A percentile compares a stretch with the other conserved stretches of the same genome.
phyloP scores from a whole-genome alignment of 345 rosid genomes.

The Hibiscus syriacus region DNA sequence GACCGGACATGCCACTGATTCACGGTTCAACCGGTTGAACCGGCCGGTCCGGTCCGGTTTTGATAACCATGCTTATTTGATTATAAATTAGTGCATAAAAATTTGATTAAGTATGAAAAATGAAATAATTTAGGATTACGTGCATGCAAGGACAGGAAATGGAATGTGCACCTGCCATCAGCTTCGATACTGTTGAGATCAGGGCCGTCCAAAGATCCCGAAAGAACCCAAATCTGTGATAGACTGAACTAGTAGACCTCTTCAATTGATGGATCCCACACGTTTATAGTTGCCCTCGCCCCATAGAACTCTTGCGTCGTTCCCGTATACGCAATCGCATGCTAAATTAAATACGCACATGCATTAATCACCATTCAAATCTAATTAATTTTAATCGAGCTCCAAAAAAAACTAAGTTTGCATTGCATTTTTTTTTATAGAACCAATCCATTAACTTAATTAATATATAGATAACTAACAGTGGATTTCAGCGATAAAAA shows the following conservation, averaged over 20 bases:
- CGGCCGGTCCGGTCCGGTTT: too few relatives aligned
- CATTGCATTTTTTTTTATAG: neutral
- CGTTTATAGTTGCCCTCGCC: constrained; percentile 87
- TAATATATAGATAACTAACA: too few relatives aligned
- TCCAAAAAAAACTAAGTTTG: too few relatives aligned
- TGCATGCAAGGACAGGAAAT: constrained; percentile 20
- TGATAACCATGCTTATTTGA: neutral
- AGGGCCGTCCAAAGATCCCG: constrained; percentile 90
- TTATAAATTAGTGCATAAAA: neutral
- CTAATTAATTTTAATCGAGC: neutral
- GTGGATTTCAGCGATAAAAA: too few relatives aligned
- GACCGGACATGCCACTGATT: too few relatives aligned
- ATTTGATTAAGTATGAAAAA: neutral
- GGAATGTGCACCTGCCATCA: constrained; percentile 89
- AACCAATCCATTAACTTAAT: neutral
- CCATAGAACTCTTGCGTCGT: constrained; percentile 61
- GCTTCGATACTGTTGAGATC: constrained; percentile 99
- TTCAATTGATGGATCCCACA: constrained; percentile 90
- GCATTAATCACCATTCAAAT: neutral
- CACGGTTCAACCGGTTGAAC: too few relatives aligned
- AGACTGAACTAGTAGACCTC: constrained; percentile 89
- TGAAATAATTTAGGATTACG: neutral
- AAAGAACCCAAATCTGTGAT: constrained; percentile 92
- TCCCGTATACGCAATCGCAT: constrained; percentile 91
- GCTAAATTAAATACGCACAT: constrained; percentile 33